Evolutionary conservation across 192 early-diverging fungal genomes (phyloP).

Genomic region (Coemansia sp.): DNA sequence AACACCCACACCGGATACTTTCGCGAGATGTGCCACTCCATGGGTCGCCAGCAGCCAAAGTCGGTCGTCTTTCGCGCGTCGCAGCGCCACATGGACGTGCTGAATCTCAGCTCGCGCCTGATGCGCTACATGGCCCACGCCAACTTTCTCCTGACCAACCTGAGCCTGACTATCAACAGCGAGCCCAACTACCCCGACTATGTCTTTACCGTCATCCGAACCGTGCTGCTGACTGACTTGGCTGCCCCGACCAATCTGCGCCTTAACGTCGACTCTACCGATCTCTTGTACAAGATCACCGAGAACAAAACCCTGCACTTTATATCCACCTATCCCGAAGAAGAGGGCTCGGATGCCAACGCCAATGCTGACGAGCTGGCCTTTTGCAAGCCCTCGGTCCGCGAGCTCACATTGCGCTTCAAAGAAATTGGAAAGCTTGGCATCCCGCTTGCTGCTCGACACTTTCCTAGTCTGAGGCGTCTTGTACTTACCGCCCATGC

Average conservation of each 20-base stretch:
- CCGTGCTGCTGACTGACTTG: slow-evolving; percentile 52
- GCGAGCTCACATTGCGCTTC: slow-evolving; percentile 53
- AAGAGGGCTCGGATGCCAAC: background rate
- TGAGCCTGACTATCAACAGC: slow-evolving; percentile 43
- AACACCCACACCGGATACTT: slow-evolving; percentile 43
- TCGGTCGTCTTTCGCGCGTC: slow-evolving; percentile 50
- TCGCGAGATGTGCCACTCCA: slow-evolving; percentile 54
- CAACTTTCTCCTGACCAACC: slow-evolving; percentile 51
- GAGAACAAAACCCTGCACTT: slow-evolving; percentile 51
- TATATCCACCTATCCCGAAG: slow-evolving; percentile 30
- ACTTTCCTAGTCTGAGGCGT: slow-evolving; percentile 46
- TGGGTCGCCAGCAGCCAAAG: slow-evolving; percentile 47
- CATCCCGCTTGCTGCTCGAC: slow-evolving; percentile 54
- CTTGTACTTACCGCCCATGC: slow-evolving; percentile 45
- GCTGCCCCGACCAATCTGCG: slow-evolving; percentile 47
- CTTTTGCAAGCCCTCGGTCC: slow-evolving; percentile 54
- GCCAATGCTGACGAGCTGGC: slow-evolving; percentile 29
- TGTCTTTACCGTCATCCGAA: slow-evolving; percentile 48
- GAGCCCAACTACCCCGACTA: slow-evolving; percentile 51
- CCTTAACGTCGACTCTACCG: slow-evolving; percentile 54
- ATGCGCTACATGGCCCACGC: slow-evolving; percentile 59
- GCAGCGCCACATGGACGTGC: slow-evolving; percentile 51
- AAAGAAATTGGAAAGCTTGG: slow-evolving; percentile 56
- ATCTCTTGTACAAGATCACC: slow-evolving; percentile 54
- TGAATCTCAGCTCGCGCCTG: slow-evolving; percentile 48